Conservation (phyloP, 2,329 filamentous ascomycete species). For the Phaeosphaeriaceae sp. region DNA sequence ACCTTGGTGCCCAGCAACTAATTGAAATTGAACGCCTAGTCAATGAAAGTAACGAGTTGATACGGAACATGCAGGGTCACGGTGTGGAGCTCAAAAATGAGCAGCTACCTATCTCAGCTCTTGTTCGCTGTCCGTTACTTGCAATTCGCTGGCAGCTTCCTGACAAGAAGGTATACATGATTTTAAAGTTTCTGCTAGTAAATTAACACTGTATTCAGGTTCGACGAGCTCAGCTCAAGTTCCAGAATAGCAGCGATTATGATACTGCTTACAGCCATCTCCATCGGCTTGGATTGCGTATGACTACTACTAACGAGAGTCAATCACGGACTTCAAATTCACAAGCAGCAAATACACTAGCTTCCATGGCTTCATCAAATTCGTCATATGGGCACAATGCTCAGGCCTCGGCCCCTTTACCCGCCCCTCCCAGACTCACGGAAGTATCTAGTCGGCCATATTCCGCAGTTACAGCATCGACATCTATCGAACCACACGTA, state of each 20-base stretch:
- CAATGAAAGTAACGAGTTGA: conserved; percentile 22
- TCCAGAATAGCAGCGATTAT: conserved; percentile 48
- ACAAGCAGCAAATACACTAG: neutral
- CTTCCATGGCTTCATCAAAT: neutral
- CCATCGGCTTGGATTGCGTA: conserved; percentile 40
- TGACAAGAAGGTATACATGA: conserved; percentile 42
- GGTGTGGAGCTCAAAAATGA: conserved; percentile 43
- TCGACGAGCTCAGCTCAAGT: conserved; percentile 54
- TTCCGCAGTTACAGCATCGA: conserved; percentile 24
- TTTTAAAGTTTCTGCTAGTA: neutral
- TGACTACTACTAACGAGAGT: conserved; percentile 22
- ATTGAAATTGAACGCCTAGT: conserved; percentile 35
- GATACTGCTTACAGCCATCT: conserved; percentile 42
- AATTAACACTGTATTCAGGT: conserved; percentile 39
- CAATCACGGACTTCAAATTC: conserved; percentile 16
- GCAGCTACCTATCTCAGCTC: conserved; percentile 53
- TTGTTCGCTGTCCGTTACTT: conserved; percentile 48
- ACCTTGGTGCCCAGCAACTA: conserved; percentile 23
- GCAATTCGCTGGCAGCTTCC: conserved; percentile 50
- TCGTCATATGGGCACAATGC: conserved; percentile 2
- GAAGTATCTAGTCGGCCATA: conserved; percentile 33
- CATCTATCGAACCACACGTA: conserved; percentile 8
- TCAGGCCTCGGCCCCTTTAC: conserved; percentile 24
- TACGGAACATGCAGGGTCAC: conserved; percentile 26
- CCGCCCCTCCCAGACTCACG: conserved; percentile 32